Base-by-base conservation (phyloP, 192 early-diverging fungal species). In the Gigaspora rosea region DNA sequence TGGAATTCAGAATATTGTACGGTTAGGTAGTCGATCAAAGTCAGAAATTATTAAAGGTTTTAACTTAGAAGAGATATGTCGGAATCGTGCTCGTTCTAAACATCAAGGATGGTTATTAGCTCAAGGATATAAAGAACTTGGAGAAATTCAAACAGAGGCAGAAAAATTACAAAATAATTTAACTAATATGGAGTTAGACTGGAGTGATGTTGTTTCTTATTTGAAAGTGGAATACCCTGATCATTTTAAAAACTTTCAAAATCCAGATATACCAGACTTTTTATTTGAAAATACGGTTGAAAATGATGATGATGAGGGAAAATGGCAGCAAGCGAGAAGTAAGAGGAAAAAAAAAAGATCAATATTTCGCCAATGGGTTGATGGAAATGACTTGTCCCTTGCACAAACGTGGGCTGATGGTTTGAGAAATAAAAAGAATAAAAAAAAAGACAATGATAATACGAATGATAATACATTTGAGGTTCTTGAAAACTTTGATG, bases 11-110 rank as follows among this genome's bases (percentile, higher is more conserved):
- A 64, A 79, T 3, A 80, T 88, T 56, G 85, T 88, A 35, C 84
- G 89, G 16, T 56, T 90, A 11, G 88, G 89, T 10, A 41, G 78
- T 13, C 80, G 83, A 2, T 81, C 81, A 0, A 80, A 79, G 51
- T 80, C 79, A 32, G 80, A 80, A 35, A 52, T 57, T 33, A 65
- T 84, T 33, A 69, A 77, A 0, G 27, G 56, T 2, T 85, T 78
- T 75, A 79, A 9, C 46, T 54, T 71, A 12, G 58, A 81, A 3
- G 66, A 69, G 32, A 59, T 76, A 16, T 32, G n/a, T 73, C 75
- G 69, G 22, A 77, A 65, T 58, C 73, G 50, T 18, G 20, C 18
- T 57, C 77, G 77, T 74, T 46, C 48, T 78, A 12, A 47, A 73
- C 8, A 63, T 66, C 78, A 79, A 0, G 62, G 71, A 36, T 71